Evolutionary conservation across 257 asterid genomes (phyloP), one percentile per base, ranked within the genome.

Genomic region (Jacaranda mimosifolia): DNA sequence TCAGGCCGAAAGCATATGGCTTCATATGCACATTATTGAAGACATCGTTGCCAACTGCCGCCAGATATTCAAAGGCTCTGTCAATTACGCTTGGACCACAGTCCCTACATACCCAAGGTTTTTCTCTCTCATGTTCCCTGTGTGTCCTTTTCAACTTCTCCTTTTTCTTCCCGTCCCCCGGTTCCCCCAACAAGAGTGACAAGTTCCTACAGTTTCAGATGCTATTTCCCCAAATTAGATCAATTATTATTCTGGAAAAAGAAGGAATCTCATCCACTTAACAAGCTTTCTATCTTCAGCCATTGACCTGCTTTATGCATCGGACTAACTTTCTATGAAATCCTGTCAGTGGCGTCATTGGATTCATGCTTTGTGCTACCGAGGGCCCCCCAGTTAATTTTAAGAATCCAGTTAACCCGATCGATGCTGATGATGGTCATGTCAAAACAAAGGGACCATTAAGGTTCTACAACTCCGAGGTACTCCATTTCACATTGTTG

Each of bases 1-100:
- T 51, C 99, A 93, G 86, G 99, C 99, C 38, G 99, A 96, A 87
- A 96, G 98, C 86, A 96, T 93, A 76, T 96, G 99, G 99, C 98
- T 93, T 82, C 99, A 96, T 89, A 96, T 96, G 98, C 94, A 93
- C 89, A 93, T 96, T 67, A 96, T 96, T 57, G 97, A 96, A 89
- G 93, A 86, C 63, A 89, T 96, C 3, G 95, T 96, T 40, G 42
- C 89, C 5, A 96, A 93, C 87, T 96, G 99, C 80, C 90, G 97
- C 84, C 92, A 93, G 83, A 80, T 96, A 35, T 93, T 96, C 87
- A 91, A 93, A 87, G 98, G 99, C 87, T 91, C 99, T 6, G 98
- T 93, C 78, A 90, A 93, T 74, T 96, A 96, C 59, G 99, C 99
- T 19, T 96, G 99, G 99, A 96, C 99, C 48, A 90, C 98, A 0